phyloP scores from a whole-genome alignment of 2,329 filamentous ascomycete genomes.

The Colletotrichum incanum region DNA sequence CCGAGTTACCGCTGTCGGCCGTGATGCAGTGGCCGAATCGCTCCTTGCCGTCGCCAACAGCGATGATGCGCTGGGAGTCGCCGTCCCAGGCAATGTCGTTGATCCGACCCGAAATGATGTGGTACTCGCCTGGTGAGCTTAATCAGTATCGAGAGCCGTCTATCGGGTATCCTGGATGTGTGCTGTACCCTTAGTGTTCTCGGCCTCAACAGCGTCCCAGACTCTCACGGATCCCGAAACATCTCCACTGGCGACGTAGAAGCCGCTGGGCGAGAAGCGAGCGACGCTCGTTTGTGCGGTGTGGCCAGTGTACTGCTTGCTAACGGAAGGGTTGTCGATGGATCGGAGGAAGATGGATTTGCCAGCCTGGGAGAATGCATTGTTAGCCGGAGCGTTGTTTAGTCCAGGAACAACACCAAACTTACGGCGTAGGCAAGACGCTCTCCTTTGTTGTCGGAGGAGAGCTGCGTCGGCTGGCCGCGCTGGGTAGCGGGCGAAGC shows the following conservation, averaged over 20 bases:
- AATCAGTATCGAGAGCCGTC: slow-evolving; percentile 22
- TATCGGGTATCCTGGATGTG: neutral
- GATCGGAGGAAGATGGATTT: slow-evolving; percentile 97
- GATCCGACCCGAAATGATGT: slow-evolving; percentile 93
- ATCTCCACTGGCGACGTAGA: slow-evolving; percentile 95
- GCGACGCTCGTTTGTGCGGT: slow-evolving; percentile 92
- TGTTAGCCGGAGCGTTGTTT: slow-evolving; percentile 11
- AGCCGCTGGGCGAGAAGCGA: slow-evolving; percentile 93
- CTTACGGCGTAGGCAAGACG: slow-evolving; percentile 92
- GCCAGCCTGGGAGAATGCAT: slow-evolving; percentile 74
- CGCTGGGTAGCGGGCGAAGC: slow-evolving; percentile 86
- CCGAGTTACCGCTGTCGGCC: slow-evolving; percentile 94
- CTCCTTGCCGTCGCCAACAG: slow-evolving; percentile 95
- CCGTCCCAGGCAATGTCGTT: slow-evolving; percentile 99
- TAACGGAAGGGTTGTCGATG: slow-evolving; percentile 88
- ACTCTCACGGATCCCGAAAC: slow-evolving; percentile 87
- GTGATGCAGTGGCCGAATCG: slow-evolving; percentile 95
- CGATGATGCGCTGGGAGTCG: slow-evolving; percentile 95
- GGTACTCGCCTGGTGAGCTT: slow-evolving; percentile 78
- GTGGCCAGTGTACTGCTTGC: slow-evolving; percentile 94
- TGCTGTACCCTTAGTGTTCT: slow-evolving; percentile 79
- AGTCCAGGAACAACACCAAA: slow-evolving; percentile 33
- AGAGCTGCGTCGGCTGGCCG: slow-evolving; percentile 86
- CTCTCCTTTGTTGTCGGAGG: slow-evolving; percentile 89
- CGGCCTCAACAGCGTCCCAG: slow-evolving; percentile 91